Evolutionary conservation across 805 yeast species (phyloP).

Genomic region (Ogataea pilisensis): DNA sequence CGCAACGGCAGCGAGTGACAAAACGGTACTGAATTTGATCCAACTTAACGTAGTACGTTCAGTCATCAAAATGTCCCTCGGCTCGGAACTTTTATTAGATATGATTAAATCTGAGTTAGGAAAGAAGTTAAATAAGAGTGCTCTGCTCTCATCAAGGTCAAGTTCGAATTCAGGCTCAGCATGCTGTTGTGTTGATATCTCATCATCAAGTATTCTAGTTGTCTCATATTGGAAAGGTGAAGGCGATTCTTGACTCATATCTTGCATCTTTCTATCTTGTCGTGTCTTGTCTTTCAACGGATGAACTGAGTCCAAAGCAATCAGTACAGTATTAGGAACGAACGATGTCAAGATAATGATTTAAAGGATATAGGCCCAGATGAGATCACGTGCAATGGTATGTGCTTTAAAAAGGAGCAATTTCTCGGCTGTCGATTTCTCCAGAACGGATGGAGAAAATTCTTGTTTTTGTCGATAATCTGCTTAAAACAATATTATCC

Average conservation of each 20-base stretch:
- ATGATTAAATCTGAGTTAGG: conserved; percentile 25
- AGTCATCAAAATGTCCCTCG: conserved; percentile 50
- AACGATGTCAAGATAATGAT: too few relatives aligned
- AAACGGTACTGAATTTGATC: conserved; percentile 41
- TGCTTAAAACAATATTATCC: too few relatives aligned
- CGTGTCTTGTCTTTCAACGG: too few relatives aligned
- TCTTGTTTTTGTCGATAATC: too few relatives aligned
- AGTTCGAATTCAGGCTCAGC: background rate
- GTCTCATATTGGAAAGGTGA: background rate
- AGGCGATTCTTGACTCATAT: background rate
- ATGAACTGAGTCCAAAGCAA: too few relatives aligned
- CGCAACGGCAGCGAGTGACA: conserved; percentile 45
- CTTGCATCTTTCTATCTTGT: too few relatives aligned
- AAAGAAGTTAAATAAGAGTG: conserved; percentile 7
- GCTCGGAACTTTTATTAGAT: conserved; percentile 42
- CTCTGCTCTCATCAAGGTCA: conserved; percentile 8
- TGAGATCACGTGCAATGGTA: too few relatives aligned
- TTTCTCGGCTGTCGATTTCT: too few relatives aligned
- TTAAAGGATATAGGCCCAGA: too few relatives aligned
- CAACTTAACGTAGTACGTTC: conserved; percentile 51
- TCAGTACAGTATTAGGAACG: too few relatives aligned
- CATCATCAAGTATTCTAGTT: background rate
- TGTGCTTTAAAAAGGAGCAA: too few relatives aligned
- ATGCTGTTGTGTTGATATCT: background rate
- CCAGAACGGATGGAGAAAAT: too few relatives aligned